Conservation (phyloP, 129 eudicot genomes). For the Ambrosia trifida region DNA sequence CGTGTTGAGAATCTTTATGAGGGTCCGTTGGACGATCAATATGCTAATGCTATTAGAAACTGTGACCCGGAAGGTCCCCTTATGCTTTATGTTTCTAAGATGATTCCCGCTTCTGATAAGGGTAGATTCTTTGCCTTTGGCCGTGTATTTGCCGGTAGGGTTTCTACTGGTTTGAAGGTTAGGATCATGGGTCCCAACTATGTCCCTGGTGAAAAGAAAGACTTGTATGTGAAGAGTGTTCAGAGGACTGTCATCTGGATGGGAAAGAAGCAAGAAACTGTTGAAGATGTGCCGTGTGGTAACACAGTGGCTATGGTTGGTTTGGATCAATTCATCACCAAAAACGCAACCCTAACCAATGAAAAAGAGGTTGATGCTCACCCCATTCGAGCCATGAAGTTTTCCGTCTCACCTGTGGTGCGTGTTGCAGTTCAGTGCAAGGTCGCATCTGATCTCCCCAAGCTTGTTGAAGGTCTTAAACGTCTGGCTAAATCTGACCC, state of each 20-base stretch:
- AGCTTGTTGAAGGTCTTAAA: slow-evolving; percentile 87
- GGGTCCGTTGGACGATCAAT: slow-evolving; percentile 57
- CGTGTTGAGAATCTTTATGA: slow-evolving; percentile 65
- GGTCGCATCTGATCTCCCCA: slow-evolving; percentile 86
- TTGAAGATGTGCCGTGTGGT: slow-evolving; percentile 84
- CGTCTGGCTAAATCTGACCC: slow-evolving; percentile 84
- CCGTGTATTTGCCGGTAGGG: slow-evolving; percentile 76
- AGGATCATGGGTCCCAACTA: slow-evolving; percentile 91
- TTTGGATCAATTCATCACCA: slow-evolving; percentile 73
- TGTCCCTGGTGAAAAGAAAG: slow-evolving; percentile 87
- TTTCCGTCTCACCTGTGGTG: slow-evolving; percentile 85
- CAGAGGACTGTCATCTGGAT: slow-evolving; percentile 94
- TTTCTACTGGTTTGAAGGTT: slow-evolving; percentile 78
- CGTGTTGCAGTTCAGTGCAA: slow-evolving; percentile 95
- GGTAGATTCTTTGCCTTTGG: slow-evolving; percentile 89
- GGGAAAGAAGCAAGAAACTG: slow-evolving; percentile 91
- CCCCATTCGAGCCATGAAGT: slow-evolving; percentile 86
- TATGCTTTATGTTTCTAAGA: slow-evolving; percentile 57
- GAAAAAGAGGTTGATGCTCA: slow-evolving; percentile 84
- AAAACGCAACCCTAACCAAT: slow-evolving; percentile 70
- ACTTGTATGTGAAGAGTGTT: slow-evolving; percentile 68
- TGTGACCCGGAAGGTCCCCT: slow-evolving; percentile 69
- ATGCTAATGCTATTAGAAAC: slow-evolving; percentile 58
- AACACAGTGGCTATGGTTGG: slow-evolving; percentile 87
- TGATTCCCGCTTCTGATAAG: slow-evolving; percentile 58